Evolutionary conservation across 805 yeast species (phyloP).

Genomic region (Candida tammaniensis): DNA sequence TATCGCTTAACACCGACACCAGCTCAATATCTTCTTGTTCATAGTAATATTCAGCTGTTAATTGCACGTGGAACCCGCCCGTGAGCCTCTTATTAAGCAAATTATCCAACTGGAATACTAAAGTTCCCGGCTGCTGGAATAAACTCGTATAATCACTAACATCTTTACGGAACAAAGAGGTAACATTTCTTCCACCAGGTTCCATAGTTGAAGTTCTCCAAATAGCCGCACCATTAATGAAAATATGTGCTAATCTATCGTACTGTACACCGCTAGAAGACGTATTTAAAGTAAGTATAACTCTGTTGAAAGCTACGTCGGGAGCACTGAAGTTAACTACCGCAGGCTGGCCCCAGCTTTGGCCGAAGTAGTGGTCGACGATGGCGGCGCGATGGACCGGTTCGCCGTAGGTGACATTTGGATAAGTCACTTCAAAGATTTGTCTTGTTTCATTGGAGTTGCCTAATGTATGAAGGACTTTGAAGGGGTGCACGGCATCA

Average conservation of each 20-base stretch:
- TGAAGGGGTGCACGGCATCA: too few relatives aligned
- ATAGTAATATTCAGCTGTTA: conserved; percentile 52
- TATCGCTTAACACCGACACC: conserved; percentile 22
- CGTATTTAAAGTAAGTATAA: conserved; percentile 52
- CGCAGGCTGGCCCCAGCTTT: conserved; percentile 60
- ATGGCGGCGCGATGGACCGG: conserved; percentile 42
- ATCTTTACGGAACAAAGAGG: conserved; percentile 58
- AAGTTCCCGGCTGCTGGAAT: conserved; percentile 43
- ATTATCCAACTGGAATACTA: conserved; percentile 63
- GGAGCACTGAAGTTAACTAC: conserved; percentile 43
- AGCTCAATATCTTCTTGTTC: conserved; percentile 6
- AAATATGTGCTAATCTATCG: conserved; percentile 64
- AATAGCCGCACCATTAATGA: conserved; percentile 58
- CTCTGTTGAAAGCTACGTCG: conserved; percentile 44
- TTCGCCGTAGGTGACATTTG: conserved; percentile 21
- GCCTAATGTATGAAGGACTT: neutral
- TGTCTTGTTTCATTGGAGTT: conserved; percentile 8
- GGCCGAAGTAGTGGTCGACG: conserved; percentile 50
- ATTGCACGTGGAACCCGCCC: conserved; percentile 57
- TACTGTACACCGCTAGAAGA: conserved; percentile 59
- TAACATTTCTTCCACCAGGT: conserved; percentile 49
- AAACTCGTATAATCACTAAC: conserved; percentile 53
- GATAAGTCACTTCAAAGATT: conserved; percentile 26
- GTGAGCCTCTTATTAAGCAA: conserved; percentile 49
- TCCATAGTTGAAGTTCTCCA: conserved; percentile 81